A percentile compares a stretch with the other conserved stretches of the same genome.
Conservation (phyloP, 1,139 yeast species). For the Lodderomyces elongisporus region DNA sequence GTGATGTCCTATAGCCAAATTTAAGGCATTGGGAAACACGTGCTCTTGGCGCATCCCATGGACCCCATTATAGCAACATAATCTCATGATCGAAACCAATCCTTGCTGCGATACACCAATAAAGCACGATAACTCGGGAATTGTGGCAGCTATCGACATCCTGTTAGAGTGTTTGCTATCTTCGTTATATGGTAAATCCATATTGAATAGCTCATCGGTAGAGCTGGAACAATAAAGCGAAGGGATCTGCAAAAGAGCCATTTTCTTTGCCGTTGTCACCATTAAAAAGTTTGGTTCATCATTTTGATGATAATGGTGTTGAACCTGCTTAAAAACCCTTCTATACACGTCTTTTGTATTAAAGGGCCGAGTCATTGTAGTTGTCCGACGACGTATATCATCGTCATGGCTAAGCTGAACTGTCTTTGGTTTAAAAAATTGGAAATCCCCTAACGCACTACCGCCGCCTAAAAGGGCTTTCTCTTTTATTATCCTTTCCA, state of each 20-base stretch:
- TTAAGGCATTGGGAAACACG: conserved; percentile 41
- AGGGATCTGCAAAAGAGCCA: conserved; percentile 47
- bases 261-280: conserved; percentile 38
- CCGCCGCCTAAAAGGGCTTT: conserved; percentile 14
- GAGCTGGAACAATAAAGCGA: conserved; percentile 49
- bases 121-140: conserved; percentile 52
- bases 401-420: conserved; percentile 11
- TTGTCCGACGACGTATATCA: neutral
- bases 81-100: conserved; percentile 49
- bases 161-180: conserved; percentile 45
- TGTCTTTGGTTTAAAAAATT: conserved; percentile 32
- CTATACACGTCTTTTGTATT: conserved; percentile 32
- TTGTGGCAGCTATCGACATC: conserved; percentile 44
- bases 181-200: conserved; percentile 28
- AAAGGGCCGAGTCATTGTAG: neutral
- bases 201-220: conserved; percentile 37
- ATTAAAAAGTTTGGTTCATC: conserved; percentile 23
- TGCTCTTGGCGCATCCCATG: conserved; percentile 60
- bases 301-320: too few species aligned
- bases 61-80: conserved; percentile 54
- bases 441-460: conserved; percentile 40
- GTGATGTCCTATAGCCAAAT: conserved; percentile 21
- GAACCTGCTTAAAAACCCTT: conserved; percentile 24
- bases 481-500: conserved; percentile 27
- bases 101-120: conserved; percentile 59